Percentiles rank a stretch among this genome's conserved stretches.
Evolutionary conservation across 2,329 filamentous ascomycete genomes (phyloP).

Genomic region (Mariannaea elegans): DNA sequence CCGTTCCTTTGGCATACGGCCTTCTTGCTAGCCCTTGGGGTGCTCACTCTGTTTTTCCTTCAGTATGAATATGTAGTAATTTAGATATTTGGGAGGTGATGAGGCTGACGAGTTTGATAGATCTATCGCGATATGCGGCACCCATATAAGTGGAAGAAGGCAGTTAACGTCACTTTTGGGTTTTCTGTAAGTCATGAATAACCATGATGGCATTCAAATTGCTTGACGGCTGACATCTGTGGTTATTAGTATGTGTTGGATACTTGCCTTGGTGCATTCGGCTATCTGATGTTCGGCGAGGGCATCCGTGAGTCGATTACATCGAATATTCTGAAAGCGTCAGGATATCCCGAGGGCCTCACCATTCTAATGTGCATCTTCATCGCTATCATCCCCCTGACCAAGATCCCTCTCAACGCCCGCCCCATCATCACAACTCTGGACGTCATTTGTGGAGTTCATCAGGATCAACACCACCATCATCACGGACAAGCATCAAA

Average conservation of each 20-base stretch:
- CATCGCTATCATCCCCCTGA: slow-evolving; percentile 91
- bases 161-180: slow-evolving; percentile 81
- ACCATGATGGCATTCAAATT: not conserved
- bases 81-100: not conserved
- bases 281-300: slow-evolving; percentile 95
- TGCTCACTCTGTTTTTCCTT: slow-evolving; percentile 79
- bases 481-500: slow-evolving; percentile 44
- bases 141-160: slow-evolving; percentile 80
- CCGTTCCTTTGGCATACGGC: slow-evolving; percentile 87
- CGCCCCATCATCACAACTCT: slow-evolving; percentile 87
- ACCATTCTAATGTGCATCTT: slow-evolving; percentile 85
- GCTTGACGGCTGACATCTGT: slow-evolving; percentile 10
- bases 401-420: slow-evolving; percentile 91
- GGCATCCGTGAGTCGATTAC: slow-evolving; percentile 89
- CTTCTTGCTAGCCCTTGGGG: slow-evolving; percentile 83
- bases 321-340: slow-evolving; percentile 81
- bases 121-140: slow-evolving; percentile 74
- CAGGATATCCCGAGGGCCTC: slow-evolving; percentile 76
- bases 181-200: slow-evolving; percentile 72
- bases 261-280: slow-evolving; percentile 80
- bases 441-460: slow-evolving; percentile 82
- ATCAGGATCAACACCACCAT: slow-evolving; percentile 53
- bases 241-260: slow-evolving; percentile 76
- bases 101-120: slow-evolving; percentile 41
- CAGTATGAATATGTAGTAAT: slow-evolving; percentile 55